phyloP scores from a whole-genome alignment of 768 basidiomycete species.

The Pisolithus albus region DNA sequence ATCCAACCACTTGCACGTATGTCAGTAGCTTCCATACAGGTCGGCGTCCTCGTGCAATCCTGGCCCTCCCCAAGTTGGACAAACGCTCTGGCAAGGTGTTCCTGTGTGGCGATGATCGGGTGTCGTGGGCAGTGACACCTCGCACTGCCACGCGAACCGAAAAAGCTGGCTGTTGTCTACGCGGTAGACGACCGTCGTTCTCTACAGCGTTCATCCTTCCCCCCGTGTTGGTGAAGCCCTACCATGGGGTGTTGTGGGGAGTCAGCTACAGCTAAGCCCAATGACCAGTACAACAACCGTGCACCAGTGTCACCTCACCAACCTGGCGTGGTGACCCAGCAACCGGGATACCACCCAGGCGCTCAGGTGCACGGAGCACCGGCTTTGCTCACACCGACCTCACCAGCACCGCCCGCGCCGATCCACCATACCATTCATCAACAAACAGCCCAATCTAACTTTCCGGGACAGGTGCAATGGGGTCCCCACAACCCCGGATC shows the following conservation, averaged over 20 bases:
- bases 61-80: no score
- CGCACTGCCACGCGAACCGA: constrained; percentile 7
- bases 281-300: constrained; percentile 30
- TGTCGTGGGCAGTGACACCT: not conserved
- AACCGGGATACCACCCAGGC: constrained; percentile 40
- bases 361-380: constrained; percentile 37
- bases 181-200: not conserved
- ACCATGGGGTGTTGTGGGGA: constrained; percentile 69
- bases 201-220: not conserved
- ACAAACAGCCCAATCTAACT: not conserved
- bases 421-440: constrained; percentile 13
- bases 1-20: no score
- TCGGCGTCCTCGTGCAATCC: no score
- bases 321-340: constrained; percentile 37
- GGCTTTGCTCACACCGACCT: constrained; percentile 32
- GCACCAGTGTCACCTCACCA: constrained; percentile 34
- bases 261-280: constrained; percentile 20
- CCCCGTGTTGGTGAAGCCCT: no score
- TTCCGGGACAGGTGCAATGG: constrained; percentile 10
- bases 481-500: constrained; percentile 23
- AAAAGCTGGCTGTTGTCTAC: not conserved
- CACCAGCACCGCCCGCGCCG: constrained; percentile 43
- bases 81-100: no score
- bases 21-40: no score
- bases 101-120: not conserved